These are phyloP conservation scores for Cylindrotheca fusiformis DNA, from an alignment of 108 stramenopile species.

Conservation along the genomic window DNA sequence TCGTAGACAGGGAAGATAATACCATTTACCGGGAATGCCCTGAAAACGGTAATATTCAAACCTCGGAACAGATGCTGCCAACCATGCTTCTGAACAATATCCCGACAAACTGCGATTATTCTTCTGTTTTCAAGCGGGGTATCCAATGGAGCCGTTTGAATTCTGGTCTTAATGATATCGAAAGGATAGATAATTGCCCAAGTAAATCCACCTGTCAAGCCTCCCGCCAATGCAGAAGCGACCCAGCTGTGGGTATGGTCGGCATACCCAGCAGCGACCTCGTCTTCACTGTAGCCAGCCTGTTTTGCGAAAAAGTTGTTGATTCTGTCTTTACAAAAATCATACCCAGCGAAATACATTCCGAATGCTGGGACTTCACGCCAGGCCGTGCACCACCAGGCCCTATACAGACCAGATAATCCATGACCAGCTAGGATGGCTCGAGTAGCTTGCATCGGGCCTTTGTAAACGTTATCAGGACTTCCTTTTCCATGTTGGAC, in stretches of 20 bases:
- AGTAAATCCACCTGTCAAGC: conserved; percentile 78
- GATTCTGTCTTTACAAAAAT: conserved; percentile 58
- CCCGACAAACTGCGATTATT: conserved; percentile 12
- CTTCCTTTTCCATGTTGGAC: conserved; percentile 40
- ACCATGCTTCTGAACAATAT: conserved; percentile 63
- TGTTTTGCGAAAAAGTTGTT: conserved; percentile 34
- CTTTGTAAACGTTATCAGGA: conserved; percentile 36
- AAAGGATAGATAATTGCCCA: conserved; percentile 90
- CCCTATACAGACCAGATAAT: conserved; percentile 64
- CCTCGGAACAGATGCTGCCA: conserved; percentile 80
- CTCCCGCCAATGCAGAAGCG: conserved; percentile 83
- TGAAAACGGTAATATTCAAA: conserved; percentile 73
- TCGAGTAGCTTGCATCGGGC: conserved; percentile 49
- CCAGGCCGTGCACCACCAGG: conserved; percentile 66
- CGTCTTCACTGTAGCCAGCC: conserved; percentile 3
- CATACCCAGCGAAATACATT: conserved; percentile 87
- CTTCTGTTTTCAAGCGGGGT: conserved; percentile 30
- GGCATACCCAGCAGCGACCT: conserved; percentile 13
- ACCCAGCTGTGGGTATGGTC: conserved; percentile 58
- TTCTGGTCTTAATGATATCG: conserved; percentile 88
- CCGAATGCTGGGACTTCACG: conserved; percentile 92
- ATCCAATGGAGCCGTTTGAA: conserved; percentile 74
- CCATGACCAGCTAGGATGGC: conserved; percentile 49
- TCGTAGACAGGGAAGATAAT: conserved; percentile 92
- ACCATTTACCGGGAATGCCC: conserved; percentile 95